Evolutionary conservation across 305 asterid species (phyloP), one percentile per base, ranked within the genome.

Genomic region (Fraxinus nigra): DNA sequence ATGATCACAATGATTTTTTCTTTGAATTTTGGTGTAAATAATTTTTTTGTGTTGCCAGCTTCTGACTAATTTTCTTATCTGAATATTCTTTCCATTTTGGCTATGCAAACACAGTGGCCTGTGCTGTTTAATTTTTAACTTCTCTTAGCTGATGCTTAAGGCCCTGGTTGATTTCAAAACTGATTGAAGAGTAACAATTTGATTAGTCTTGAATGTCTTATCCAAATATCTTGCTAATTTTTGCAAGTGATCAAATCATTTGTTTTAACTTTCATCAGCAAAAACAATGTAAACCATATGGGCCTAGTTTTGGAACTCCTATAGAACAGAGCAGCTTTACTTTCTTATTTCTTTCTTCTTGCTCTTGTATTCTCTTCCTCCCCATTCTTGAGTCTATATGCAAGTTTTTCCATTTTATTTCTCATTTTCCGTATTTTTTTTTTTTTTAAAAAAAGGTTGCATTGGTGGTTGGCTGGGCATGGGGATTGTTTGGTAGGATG

Each of bases 11-110:
- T 37, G 32, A 72, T 61, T 32, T 51, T 59, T 13, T 0, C 65
- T 16, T 70, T 16, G 56, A 63, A 37, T 67, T 46, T 54, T 24
- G 30, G 67, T 65, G 26, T 38, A 13, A 20, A 40, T 77, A 30
- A 61, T 67, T 74, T 65, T 86, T 37, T 28, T 38, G 3, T 63
- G 46, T 72, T 37, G 59, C 77, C 8, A 16, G 37, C 70, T 75
- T 82, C 74, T 7, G 70, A 56, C 67, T 56, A 18, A 56, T 56
- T 56, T 54, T 56, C 67, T 18, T 56, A 18, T 56, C 67, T 56
- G 67, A 56, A 56, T 56, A 18, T 56, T 56, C 26, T 18, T 18
- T 56, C 67, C 67, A 18, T 56, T 54, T 56, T 56, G 67, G 67
- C 67, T 56, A 56, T 18, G 28, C 28, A 56, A 18, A 56, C 26